A percentile compares a stretch with the other conserved stretches of the same genome.
phyloP scores from a whole-genome alignment of 2,329 filamentous ascomycete genomes.

The Aspergillus sp. region DNA sequence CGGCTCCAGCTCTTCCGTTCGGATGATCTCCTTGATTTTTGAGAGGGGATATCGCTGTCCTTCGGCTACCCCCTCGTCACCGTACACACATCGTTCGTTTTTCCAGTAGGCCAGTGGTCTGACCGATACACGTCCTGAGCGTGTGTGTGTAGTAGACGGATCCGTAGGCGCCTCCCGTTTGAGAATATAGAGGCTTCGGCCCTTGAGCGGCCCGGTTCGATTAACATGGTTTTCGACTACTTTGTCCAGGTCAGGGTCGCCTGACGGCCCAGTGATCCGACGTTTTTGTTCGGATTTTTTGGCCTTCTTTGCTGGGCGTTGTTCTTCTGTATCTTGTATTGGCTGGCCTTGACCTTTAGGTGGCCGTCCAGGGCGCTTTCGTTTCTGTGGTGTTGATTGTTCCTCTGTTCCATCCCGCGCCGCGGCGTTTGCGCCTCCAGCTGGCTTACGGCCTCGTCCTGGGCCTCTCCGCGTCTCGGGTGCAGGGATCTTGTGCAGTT shows the following conservation, averaged over 20 bases:
- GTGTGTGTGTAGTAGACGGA: constrained; percentile 60
- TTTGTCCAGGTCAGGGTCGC: constrained; percentile 40
- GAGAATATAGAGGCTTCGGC: constrained; percentile 51
- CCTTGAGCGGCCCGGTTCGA: constrained; percentile 46
- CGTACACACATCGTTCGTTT: constrained; percentile 75
- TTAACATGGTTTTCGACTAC: constrained; percentile 46
- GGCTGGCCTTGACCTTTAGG: constrained; percentile 27
- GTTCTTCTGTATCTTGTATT: constrained; percentile 21
- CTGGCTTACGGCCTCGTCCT: constrained; percentile 18
- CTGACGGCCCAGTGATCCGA: constrained; percentile 25
- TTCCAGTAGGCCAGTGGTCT: constrained; percentile 83
- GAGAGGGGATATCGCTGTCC: constrained; percentile 63
- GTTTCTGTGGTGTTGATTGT: constrained; percentile 23
- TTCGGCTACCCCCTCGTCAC: constrained; percentile 58
- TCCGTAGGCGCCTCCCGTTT: constrained; percentile 54
- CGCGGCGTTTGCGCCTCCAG: constrained; percentile 14
- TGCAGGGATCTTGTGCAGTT: constrained; percentile 13
- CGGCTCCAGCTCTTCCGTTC: constrained; percentile 63
- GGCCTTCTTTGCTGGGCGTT: constrained; percentile 33
- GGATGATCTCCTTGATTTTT: constrained; percentile 74
- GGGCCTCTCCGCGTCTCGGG: constrained; percentile 16
- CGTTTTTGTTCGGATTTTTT: constrained; percentile 26
- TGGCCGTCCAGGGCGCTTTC: constrained; percentile 32
- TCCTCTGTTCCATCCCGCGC: constrained; percentile 19
- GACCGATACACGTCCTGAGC: constrained; percentile 76